A percentile compares a stretch with the other conserved stretches of the same genome.
Conservation (phyloP, 2,329 filamentous ascomycete genomes). For the Dothidotthia symphoricarpi region DNA sequence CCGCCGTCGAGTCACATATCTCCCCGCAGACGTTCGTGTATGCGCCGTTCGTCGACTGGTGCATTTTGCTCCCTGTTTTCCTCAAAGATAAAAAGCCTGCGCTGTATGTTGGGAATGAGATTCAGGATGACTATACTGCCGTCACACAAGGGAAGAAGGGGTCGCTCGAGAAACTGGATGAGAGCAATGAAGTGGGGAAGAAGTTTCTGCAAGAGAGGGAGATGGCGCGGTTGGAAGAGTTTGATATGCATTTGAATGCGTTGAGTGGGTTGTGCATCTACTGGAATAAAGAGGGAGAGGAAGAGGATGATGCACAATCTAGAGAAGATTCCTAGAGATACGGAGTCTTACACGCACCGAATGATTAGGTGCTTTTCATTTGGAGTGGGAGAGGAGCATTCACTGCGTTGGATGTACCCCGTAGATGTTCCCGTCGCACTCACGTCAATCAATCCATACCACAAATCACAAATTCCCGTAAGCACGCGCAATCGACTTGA, state of each 20-base stretch:
- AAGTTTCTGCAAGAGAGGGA: constrained; percentile 21
- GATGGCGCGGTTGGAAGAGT: constrained; percentile 20
- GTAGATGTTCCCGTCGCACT: too few relatives aligned
- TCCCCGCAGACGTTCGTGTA: constrained; percentile 27
- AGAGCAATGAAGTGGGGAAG: constrained; percentile 32
- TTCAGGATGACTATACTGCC: constrained; percentile 30
- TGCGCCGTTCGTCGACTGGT: constrained; percentile 41
- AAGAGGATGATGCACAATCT: background rate
- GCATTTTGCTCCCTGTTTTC: constrained; percentile 33
- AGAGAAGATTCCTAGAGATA: too few relatives aligned
- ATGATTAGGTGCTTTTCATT: too few relatives aligned
- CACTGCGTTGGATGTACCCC: too few relatives aligned
- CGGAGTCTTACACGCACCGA: too few relatives aligned
- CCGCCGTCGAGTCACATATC: constrained; percentile 23
- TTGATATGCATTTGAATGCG: constrained; percentile 33
- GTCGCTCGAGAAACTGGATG: constrained; percentile 15
- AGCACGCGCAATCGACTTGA: too few relatives aligned
- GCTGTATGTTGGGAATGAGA: constrained; percentile 40
- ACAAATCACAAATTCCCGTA: too few relatives aligned
- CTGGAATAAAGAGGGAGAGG: constrained; percentile 6
- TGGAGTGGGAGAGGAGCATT: too few relatives aligned
- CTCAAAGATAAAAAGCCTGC: constrained; percentile 28
- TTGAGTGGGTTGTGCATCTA: constrained; percentile 38
- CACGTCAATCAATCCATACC: too few relatives aligned
- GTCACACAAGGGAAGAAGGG: constrained; percentile 29